Conservation (phyloP, 306 rosid species). For the Quercus berberidifolia region DNA sequence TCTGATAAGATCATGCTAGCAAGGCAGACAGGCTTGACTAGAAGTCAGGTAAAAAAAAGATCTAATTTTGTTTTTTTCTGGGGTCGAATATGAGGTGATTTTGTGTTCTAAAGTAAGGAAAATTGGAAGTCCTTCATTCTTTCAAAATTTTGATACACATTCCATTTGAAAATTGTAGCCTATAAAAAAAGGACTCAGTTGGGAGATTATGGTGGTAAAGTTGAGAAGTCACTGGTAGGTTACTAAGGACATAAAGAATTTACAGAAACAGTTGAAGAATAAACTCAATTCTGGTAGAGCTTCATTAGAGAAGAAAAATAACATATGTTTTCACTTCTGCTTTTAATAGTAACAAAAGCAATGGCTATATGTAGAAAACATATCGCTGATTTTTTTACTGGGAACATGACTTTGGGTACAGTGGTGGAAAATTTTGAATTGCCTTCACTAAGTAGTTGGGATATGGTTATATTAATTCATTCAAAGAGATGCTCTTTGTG, state of each 20-base stretch:
- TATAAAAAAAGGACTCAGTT: background rate
- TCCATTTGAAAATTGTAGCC: background rate
- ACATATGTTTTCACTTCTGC: background rate
- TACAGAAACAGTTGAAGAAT: background rate
- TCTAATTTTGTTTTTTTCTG: background rate
- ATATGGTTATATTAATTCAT: background rate
- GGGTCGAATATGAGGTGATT: background rate
- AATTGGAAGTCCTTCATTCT: background rate
- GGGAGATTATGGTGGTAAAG: background rate
- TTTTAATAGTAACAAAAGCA: background rate
- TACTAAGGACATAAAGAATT: background rate
- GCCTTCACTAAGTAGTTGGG: background rate
- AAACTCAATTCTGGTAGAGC: background rate
- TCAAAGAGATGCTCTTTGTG: background rate
- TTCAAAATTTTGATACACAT: background rate
- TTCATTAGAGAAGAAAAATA: background rate
- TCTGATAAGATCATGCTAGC: constrained; percentile 89
- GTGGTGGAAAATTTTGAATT: background rate
- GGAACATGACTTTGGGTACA: background rate
- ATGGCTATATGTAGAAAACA: background rate
- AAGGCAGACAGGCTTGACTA: constrained; percentile 77
- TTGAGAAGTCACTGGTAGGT: background rate
- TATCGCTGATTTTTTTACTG: background rate
- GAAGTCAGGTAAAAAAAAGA: constrained; percentile 68
- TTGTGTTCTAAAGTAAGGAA: background rate